Conservation (phyloP, 176 grass and related monocot species). For the Ananas comosus region DNA sequence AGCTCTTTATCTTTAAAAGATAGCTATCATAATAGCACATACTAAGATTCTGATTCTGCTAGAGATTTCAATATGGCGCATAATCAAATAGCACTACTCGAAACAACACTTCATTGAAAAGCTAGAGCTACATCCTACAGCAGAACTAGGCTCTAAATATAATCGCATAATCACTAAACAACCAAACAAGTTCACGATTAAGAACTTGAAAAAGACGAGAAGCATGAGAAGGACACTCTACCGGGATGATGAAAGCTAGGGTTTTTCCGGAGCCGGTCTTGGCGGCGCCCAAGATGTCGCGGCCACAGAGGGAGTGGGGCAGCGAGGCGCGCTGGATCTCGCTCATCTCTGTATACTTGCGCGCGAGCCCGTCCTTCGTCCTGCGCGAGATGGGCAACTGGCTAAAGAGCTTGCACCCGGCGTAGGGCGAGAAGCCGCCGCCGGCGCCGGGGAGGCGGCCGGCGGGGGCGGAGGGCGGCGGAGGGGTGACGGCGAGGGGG, state of each 20-base stretch:
- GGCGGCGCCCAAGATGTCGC: constrained; percentile 73
- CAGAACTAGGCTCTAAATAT: too few relatives aligned
- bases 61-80: too few relatives aligned
- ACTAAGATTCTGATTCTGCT: too few relatives aligned
- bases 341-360: constrained; percentile 63
- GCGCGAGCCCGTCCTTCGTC: constrained; percentile 52
- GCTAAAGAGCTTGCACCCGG: constrained; percentile 50
- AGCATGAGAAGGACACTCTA: not conserved
- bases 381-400: constrained; percentile 68
- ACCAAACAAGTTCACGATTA: not conserved
- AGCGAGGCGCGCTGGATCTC: constrained; percentile 81
- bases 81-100: too few relatives aligned
- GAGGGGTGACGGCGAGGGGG: constrained; percentile 29
- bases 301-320: constrained; percentile 74
- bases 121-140: too few relatives aligned
- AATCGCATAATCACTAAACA: too few relatives aligned
- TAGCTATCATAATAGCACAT: too few relatives aligned
- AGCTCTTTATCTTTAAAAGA: too few relatives aligned
- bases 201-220: not conserved
- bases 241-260: constrained; percentile 82
- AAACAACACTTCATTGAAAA: too few relatives aligned
- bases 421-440: constrained; percentile 41
- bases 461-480: constrained; percentile 1
- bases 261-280: constrained; percentile 96
- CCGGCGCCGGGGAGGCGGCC: not conserved